Evolutionary conservation across 2,329 filamentous ascomycete genomes (phyloP), one percentile per base, ranked within the genome.

Genomic region (Nigrospora oryzae): DNA sequence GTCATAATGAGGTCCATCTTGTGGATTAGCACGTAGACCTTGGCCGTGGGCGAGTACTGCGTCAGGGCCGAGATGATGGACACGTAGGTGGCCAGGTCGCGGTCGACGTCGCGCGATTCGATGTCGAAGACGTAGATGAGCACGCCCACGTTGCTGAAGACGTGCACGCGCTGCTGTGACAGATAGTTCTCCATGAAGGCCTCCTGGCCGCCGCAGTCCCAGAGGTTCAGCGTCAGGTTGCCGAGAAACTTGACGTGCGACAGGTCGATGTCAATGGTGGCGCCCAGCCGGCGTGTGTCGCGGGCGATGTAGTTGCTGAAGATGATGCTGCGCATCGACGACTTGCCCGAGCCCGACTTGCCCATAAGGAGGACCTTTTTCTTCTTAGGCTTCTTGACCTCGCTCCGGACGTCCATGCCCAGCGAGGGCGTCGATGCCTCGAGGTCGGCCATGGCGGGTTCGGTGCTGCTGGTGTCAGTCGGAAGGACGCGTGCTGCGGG

Each of bases 121-220:
- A 97, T 94, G 63, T 98, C 93, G 68, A 98, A 98, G 64, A 98
- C 93, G 71, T 98, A 98, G 66, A 98, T 97, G 47, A 98, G 79
- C 42, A 97, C 93, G 42, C 90, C 91, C 49, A 96, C 93, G 63
- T 93, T 91, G 59, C 84, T 89, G 70, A 98, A 98, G 65, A 98
- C 91, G 67, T 97, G 93, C 45, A 89, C 84, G 48, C 93, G 87
- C 69, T 97, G 93, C 58, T 94, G 88, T 14, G 87, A 90, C 49
- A 98, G 84, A 70, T 97, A 98, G 65, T 95, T 96, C 62, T 97
- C 93, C 75, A 95, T 95, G 63, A 98, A 98, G 34, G 91, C 91
- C 67, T 97, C 93, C 72, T 98, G 93, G 47, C 91, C 93, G 69
- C 93, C 93, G 64, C 93, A 98, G 68, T 98, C 93, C 93, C 93